Percentiles rank a stretch among this genome's conserved stretches.
Evolutionary conservation across 768 basidiomycete species (phyloP).

Genomic region (Rhizopogon vesiculosus): DNA sequence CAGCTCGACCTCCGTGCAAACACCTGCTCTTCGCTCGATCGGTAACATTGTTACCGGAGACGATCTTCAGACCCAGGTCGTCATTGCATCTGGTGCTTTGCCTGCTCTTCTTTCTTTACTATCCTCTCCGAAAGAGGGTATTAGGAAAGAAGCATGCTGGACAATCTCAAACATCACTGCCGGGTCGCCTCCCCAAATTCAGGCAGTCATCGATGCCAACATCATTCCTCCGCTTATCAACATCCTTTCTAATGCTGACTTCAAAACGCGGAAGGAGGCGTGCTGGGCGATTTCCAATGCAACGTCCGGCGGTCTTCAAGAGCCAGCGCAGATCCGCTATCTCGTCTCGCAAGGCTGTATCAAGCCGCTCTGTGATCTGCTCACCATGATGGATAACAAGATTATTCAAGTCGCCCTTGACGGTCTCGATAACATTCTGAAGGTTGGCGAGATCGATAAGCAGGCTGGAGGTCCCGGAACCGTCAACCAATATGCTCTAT

Average conservation of each 20-base stretch:
- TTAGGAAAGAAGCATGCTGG: conserved; percentile 99
- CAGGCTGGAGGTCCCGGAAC: conserved; percentile 74
- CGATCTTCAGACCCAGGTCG: conserved; percentile 98
- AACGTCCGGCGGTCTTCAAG: conserved; percentile 94
- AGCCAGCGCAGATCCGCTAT: conserved; percentile 96
- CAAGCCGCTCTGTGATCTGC: conserved; percentile 94
- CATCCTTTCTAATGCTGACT: conserved; percentile 95
- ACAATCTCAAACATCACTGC: conserved; percentile 99
- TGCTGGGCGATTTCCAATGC: conserved; percentile 99
- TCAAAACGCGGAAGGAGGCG: conserved; percentile 99
- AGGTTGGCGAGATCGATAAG: conserved; percentile 96
- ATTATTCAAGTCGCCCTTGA: conserved; percentile 98
- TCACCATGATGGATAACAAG: conserved; percentile 99
- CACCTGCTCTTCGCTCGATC: conserved; percentile 95
- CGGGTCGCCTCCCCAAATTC: conserved; percentile 95
- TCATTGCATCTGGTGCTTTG: conserved; percentile 96
- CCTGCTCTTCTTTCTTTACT: conserved; percentile 90
- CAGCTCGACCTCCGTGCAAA: conserved; percentile 92
- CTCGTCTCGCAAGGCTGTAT: conserved; percentile 97
- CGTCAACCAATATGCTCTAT: conserved; percentile 89
- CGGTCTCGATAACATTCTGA: conserved; percentile 96
- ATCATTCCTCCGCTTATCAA: conserved; percentile 98
- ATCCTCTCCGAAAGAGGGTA: conserved; percentile 97
- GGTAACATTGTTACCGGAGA: conserved; percentile 99
- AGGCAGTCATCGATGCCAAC: conserved; percentile 95